These are phyloP conservation scores for Chaetomiaceae sp. DNA, from an alignment of 2,329 filamentous ascomycete species.

Conservation along the genomic window DNA sequence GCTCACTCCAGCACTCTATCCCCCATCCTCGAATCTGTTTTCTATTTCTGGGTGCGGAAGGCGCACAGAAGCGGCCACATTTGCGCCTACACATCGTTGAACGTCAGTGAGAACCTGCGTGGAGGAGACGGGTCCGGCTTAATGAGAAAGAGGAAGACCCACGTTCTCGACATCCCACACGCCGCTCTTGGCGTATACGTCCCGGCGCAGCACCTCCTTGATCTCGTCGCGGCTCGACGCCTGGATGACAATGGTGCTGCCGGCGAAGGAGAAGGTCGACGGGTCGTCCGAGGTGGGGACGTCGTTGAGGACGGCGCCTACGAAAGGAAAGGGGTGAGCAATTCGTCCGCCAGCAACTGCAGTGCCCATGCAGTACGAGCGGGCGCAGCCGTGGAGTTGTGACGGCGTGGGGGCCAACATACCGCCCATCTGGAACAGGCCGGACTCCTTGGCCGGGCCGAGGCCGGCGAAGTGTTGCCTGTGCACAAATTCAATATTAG, in stretches of 20 bases:
- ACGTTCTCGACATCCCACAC: slow-evolving; percentile 78
- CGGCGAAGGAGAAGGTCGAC: slow-evolving; percentile 61
- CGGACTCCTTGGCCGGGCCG: slow-evolving; percentile 45
- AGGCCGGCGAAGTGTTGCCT: slow-evolving; percentile 52
- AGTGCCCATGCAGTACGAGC: neutral
- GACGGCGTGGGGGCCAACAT: slow-evolving; percentile 22
- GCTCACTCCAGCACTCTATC: too few species aligned
- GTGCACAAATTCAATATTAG: slow-evolving; percentile 8
- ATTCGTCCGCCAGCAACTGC: too few species aligned
- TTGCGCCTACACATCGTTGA: too few species aligned
- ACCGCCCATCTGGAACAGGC: slow-evolving; percentile 61
- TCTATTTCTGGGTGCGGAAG: slow-evolving; percentile 22
- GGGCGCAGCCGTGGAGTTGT: too few species aligned
- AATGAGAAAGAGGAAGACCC: slow-evolving; percentile 36
- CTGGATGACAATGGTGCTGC: slow-evolving; percentile 62
- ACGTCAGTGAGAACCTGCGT: too few species aligned
- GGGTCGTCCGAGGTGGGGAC: slow-evolving; percentile 56
- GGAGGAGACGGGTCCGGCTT: too few species aligned
- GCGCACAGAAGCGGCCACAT: slow-evolving; percentile 31
- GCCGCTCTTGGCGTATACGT: slow-evolving; percentile 64
- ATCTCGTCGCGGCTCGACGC: slow-evolving; percentile 67
- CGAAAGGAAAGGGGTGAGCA: too few species aligned
- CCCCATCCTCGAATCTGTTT: neutral
- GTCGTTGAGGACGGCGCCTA: slow-evolving; percentile 61
- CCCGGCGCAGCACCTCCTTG: slow-evolving; percentile 57